Evolutionary conservation across 75 land plant species (phyloP).

Genomic region (Chamaecyparis obtusa): DNA sequence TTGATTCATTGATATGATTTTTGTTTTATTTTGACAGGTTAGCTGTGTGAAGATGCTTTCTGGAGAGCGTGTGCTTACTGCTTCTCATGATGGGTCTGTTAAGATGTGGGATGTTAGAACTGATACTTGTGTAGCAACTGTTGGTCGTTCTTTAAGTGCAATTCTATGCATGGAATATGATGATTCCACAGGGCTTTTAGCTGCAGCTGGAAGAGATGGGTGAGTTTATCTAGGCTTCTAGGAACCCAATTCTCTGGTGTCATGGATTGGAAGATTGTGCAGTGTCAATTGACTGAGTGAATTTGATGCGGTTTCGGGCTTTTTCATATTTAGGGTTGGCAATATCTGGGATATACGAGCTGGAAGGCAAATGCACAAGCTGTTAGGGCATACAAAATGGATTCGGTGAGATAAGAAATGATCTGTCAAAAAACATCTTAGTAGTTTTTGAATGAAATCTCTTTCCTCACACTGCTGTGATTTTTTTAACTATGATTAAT

Average conservation of each 20-base stretch:
- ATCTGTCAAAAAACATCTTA: neutral
- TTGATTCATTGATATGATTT: neutral
- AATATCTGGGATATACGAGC: slow-evolving; percentile 95
- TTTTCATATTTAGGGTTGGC: slow-evolving; percentile 49
- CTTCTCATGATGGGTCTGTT: slow-evolving; percentile 95
- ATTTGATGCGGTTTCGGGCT: neutral
- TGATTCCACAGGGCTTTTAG: slow-evolving; percentile 78
- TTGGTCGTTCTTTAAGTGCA: slow-evolving; percentile 83
- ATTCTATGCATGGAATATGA: slow-evolving; percentile 95
- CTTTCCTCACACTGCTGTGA: neutral
- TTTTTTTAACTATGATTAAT: neutral
- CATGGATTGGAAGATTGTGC: neutral
- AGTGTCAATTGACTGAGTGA: neutral
- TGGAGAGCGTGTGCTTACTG: slow-evolving; percentile 88
- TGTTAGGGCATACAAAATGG: slow-evolving; percentile 90
- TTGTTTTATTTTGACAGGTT: slow-evolving; percentile 38
- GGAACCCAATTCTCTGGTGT: neutral
- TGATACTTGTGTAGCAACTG: slow-evolving; percentile 95
- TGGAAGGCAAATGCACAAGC: slow-evolving; percentile 84
- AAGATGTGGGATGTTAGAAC: slow-evolving; percentile 99
- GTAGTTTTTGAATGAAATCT: neutral
- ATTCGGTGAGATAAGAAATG: slow-evolving; percentile 52
- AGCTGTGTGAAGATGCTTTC: slow-evolving; percentile 88
- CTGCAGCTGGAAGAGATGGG: slow-evolving; percentile 96
- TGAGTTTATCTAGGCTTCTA: slow-evolving; percentile 34